Percentiles rank a stretch among this genome's conserved stretches.
phyloP scores from a whole-genome alignment of 345 rosid species.

The Nasturtium officinale region DNA sequence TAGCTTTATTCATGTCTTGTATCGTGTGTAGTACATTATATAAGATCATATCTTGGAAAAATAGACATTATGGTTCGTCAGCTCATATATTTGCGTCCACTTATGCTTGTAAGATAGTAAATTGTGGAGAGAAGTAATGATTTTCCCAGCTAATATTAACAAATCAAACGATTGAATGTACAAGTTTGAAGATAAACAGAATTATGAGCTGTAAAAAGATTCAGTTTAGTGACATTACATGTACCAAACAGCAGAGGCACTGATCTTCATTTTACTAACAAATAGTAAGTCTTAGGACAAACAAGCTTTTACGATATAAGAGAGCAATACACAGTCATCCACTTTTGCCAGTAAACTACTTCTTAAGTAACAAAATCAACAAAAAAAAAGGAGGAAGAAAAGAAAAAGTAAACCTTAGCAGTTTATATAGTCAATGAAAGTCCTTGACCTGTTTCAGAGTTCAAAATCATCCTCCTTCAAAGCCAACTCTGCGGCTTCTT shows the following conservation, averaged over 20 bases:
- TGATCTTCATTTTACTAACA: not conserved
- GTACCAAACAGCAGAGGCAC: not conserved
- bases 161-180: not conserved
- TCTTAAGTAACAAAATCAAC: not conserved
- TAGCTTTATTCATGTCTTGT: not conserved
- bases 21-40: not conserved
- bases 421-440: slow-evolving; percentile 14
- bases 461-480: slow-evolving; percentile 83
- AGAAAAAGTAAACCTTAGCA: not conserved
- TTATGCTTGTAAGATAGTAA: not conserved
- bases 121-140: not conserved
- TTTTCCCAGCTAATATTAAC: not conserved
- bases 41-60: not conserved
- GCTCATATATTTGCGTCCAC: not conserved
- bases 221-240: not conserved
- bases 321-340: slow-evolving; percentile 20
- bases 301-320: slow-evolving; percentile 14
- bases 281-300: not conserved
- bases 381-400: not conserved
- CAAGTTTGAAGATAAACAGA: not conserved
- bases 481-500: slow-evolving; percentile 81
- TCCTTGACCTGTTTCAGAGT: slow-evolving; percentile 83
- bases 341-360: slow-evolving; percentile 27
- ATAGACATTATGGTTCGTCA: slow-evolving; percentile 4
- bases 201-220: not conserved